A percentile compares a stretch with the other conserved stretches of the same genome.
These are phyloP conservation scores for Entoloma clypeatum DNA, from an alignment of 1,284 basidiomycete species.

Conservation along the genomic window DNA sequence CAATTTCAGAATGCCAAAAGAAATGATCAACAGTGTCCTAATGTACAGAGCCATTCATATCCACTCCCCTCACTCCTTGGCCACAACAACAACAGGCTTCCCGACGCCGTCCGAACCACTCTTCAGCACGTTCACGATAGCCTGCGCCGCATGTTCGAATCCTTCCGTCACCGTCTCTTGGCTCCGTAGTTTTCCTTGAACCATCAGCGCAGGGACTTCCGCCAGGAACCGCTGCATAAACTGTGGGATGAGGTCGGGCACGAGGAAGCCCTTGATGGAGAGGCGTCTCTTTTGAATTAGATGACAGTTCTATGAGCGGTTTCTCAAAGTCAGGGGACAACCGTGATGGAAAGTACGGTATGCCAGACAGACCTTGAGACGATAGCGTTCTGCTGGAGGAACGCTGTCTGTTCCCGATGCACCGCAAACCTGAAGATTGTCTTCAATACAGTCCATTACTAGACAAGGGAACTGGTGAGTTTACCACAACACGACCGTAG, in stretches of 20 bases:
- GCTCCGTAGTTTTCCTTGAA: constrained; percentile 14
- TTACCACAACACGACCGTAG: constrained; percentile 7
- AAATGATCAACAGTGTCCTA: no score
- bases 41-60: no score
- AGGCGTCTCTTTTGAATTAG: constrained; percentile 15
- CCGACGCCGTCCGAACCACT: constrained; percentile 11
- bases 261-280: constrained; percentile 11
- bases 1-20: no score
- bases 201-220: constrained; percentile 14
- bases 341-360: no score
- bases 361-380: constrained; percentile 9
- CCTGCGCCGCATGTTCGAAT: constrained; percentile 15
- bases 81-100: constrained; percentile 15
- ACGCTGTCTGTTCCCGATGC: constrained; percentile 2
- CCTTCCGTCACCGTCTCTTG: constrained; percentile 11
- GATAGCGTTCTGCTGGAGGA: constrained; percentile 9
- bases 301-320: constrained; percentile 11
- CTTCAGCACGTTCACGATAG: constrained; percentile 13
- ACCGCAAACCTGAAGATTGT: constrained; percentile 6
- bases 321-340: no score
- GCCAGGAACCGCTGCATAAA: constrained; percentile 12
- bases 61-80: constrained; percentile 13
- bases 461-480: background rate
- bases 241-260: constrained; percentile 13
- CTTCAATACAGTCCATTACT: background rate